Percentiles rank a stretch among this genome's conserved stretches.
Conservation (phyloP, 257 asterid species). For the Penstemon barbatus region DNA sequence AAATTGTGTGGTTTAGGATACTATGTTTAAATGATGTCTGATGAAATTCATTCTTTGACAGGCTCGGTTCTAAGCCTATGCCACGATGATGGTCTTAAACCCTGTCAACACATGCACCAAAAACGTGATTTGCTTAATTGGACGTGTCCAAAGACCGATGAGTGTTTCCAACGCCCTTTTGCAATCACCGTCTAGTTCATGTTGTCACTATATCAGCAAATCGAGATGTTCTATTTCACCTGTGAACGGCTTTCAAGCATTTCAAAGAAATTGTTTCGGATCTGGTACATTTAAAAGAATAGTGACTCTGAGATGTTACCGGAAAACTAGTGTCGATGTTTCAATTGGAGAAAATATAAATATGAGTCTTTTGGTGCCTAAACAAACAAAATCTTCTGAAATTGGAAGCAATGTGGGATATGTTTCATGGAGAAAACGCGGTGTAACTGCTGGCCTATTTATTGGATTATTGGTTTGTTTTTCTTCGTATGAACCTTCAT, state of each 20-base stretch:
- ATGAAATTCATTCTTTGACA: too few species aligned
- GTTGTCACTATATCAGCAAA: conserved; percentile 34
- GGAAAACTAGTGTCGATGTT: conserved; percentile 35
- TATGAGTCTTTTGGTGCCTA: conserved; percentile 49
- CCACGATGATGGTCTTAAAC: conserved; percentile 44
- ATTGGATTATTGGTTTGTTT: conserved; percentile 62
- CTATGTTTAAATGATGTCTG: not conserved
- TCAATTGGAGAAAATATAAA: conserved; percentile 42
- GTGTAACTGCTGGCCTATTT: conserved; percentile 45
- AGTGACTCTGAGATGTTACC: conserved; percentile 29
- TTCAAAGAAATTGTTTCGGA: conserved; percentile 32
- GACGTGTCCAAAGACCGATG: conserved; percentile 43
- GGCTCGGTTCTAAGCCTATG: conserved; percentile 23
- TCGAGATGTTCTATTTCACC: conserved; percentile 34
- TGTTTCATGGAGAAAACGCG: conserved; percentile 43
- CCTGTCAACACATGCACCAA: conserved; percentile 46
- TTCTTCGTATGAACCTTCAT: conserved; percentile 58
- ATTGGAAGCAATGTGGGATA: conserved; percentile 35
- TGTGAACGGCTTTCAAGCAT: conserved; percentile 39
- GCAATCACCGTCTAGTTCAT: conserved; percentile 37
- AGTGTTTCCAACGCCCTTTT: conserved; percentile 38
- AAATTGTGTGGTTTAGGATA: not conserved
- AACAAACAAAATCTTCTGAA: conserved; percentile 33
- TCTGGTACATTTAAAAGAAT: conserved; percentile 40
- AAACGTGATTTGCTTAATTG: conserved; percentile 39